Percentiles rank a stretch among this genome's conserved stretches.
These are phyloP conservation scores for Ceratobasidium sp. DNA, from an alignment of 1,284 basidiomycete species.

Conservation along the genomic window DNA sequence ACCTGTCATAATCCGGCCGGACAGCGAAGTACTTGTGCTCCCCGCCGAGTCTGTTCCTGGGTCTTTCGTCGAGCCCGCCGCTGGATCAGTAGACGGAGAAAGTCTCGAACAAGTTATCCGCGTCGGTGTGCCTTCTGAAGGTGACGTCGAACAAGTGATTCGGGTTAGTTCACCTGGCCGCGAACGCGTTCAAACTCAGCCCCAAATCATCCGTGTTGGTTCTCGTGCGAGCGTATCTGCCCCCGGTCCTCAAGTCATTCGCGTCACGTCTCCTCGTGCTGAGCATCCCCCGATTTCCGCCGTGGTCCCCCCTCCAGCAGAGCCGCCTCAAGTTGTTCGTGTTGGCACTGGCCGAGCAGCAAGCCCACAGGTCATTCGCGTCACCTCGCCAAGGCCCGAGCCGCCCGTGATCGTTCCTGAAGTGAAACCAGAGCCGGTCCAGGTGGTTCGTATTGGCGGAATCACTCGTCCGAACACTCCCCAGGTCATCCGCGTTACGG, in stretches of 20 bases:
- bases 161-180: constrained; percentile 32
- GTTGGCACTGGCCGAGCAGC: constrained; percentile 29
- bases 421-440: constrained; percentile 21
- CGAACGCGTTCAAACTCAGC: constrained; percentile 6
- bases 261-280: constrained; percentile 30
- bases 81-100: not conserved
- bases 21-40: not conserved
- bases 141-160: constrained; percentile 39
- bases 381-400: constrained; percentile 22
- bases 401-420: not conserved
- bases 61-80: not conserved
- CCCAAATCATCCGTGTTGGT: constrained; percentile 37
- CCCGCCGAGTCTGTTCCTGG: constrained; percentile 7
- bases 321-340: constrained; percentile 42
- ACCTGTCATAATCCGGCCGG: constrained; percentile 4
- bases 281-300: constrained; percentile 37
- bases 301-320: constrained; percentile 44
- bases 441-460: constrained; percentile 33
- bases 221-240: constrained; percentile 8
- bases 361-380: constrained; percentile 39
- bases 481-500: constrained; percentile 40
- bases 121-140: constrained; percentile 7
- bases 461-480: constrained; percentile 14
- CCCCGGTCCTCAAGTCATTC: constrained; percentile 37
- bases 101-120: constrained; percentile 19